Base-by-base conservation (phyloP, 495 filamentous ascomycete genomes). In the Penicillium chermesinum region DNA sequence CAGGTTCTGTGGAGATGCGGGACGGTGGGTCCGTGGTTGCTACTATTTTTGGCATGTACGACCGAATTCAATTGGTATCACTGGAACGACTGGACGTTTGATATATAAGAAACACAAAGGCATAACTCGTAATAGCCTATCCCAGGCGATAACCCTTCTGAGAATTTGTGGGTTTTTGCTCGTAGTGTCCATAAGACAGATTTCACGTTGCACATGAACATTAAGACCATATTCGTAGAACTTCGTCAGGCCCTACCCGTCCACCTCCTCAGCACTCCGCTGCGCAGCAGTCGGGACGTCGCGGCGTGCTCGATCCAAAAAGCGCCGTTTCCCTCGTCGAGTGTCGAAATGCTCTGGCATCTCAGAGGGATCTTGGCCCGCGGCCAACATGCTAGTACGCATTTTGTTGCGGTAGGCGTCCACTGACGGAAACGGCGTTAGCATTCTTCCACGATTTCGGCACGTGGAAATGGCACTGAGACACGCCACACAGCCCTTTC, bases 321-420 rank as follows among this genome's bases (percentile, higher is more conserved):
- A 96, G 59, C 75, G 80, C 54, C 87, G 80, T 69, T 96, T 98
- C 10, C 91, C 91, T 30, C 84, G 79, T 32, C 91, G 77, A 1
- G 89, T 95, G 65, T 96, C 89, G 60, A 91, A 91, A 67, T 95
- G 89, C 25, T 86, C 83, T 17, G 88, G 85, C 21, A 86, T 78
- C 17, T 77, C 75, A 19, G 72, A 67, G 21, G 86, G 75, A 39
- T 91, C 87, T 52, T 90, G 81, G 34, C 86, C 86, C 9, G 79
- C 75, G 12, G 74, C 79, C 42, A 90, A 74, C 74, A 93, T 89
- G 36, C 84, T 85, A 48, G 75, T 85, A 44, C 84, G 78, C 71
- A 91, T 94, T 72, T 96, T 98, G 60, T 89, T 94, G 27, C 93
- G 81, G 64, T 96, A 96, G 46, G 85, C 87, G 57, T 98, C 93